phyloP scores from a whole-genome alignment of 2,329 filamentous ascomycete genomes.

The Colletotrichum sp. region DNA sequence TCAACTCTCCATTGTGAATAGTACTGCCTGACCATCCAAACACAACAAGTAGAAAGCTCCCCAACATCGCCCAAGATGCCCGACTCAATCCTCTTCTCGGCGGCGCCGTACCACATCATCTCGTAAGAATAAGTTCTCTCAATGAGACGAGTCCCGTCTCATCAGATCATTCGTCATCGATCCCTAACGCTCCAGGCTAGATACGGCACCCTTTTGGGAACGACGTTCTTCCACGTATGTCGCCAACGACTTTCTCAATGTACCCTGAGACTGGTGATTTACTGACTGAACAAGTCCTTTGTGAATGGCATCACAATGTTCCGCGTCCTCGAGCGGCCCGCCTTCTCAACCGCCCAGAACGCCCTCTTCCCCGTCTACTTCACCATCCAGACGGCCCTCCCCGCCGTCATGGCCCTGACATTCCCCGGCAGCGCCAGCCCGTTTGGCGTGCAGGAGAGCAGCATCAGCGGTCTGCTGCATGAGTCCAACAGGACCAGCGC shows the following conservation, averaged over 20 bases:
- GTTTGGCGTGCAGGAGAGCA: slow-evolving; percentile 47
- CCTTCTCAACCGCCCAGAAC: slow-evolving; percentile 82
- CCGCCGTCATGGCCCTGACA: slow-evolving; percentile 77
- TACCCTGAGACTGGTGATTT: neutral
- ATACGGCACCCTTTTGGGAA: slow-evolving; percentile 87
- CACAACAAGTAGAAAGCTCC: neutral
- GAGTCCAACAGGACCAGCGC: slow-evolving; percentile 67
- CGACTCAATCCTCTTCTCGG: slow-evolving; percentile 61
- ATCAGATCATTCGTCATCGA: neutral
- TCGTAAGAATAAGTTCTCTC: slow-evolving; percentile 54
- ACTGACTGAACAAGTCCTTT: slow-evolving; percentile 66
- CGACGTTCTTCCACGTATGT: slow-evolving; percentile 81
- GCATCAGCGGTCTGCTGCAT: slow-evolving; percentile 63
- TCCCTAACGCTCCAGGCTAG: slow-evolving; percentile 45
- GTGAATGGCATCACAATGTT: slow-evolving; percentile 77
- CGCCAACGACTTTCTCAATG: neutral
- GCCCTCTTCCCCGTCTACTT: slow-evolving; percentile 91
- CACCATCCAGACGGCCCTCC: slow-evolving; percentile 77
- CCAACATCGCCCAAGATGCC: slow-evolving; percentile 43
- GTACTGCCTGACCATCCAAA: neutral
- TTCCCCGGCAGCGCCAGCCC: slow-evolving; percentile 69
- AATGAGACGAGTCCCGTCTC: neutral
- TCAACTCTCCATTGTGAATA: neutral
- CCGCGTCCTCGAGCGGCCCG: slow-evolving; percentile 75
- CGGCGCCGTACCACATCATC: slow-evolving; percentile 78